phyloP scores from a whole-genome alignment of 2,329 filamentous ascomycete genomes.

The Xylariaceae sp. region DNA sequence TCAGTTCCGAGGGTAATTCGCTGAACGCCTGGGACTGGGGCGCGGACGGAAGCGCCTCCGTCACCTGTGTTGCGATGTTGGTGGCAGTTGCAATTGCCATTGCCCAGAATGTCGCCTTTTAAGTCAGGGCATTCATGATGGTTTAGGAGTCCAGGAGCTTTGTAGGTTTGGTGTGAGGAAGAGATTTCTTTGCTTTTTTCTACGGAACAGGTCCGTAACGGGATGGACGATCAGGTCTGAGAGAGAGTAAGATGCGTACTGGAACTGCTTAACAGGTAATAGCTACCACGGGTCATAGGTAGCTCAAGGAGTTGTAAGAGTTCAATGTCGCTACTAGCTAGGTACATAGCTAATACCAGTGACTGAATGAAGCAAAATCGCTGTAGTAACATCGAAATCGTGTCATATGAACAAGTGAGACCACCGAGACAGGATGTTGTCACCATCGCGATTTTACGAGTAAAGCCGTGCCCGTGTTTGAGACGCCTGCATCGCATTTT shows the following conservation, averaged over 20 bases:
- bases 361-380: neutral
- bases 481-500: neutral
- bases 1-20: slow-evolving; percentile 1
- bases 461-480: neutral
- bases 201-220: no score
- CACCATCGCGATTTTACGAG: neutral
- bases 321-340: neutral
- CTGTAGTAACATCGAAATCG: neutral
- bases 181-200: no score
- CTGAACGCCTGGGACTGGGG: slow-evolving; percentile 5
- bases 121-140: neutral
- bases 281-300: no score
- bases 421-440: neutral
- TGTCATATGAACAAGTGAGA: neutral
- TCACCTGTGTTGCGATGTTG: slow-evolving; percentile 22
- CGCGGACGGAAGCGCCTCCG: slow-evolving; percentile 4
- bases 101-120: slow-evolving; percentile 8
- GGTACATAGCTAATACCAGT: neutral
- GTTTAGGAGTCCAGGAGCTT: neutral
- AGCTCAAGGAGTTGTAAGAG: no score
- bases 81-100: slow-evolving; percentile 19
- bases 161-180: no score
- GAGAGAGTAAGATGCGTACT: no score
- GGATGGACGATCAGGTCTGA: no score
- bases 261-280: no score